A percentile compares a stretch with the other conserved stretches of the same genome.
Conservation (phyloP, 2,329 filamentous ascomycete species). For the Arthrobotrys sphaeroides region DNA sequence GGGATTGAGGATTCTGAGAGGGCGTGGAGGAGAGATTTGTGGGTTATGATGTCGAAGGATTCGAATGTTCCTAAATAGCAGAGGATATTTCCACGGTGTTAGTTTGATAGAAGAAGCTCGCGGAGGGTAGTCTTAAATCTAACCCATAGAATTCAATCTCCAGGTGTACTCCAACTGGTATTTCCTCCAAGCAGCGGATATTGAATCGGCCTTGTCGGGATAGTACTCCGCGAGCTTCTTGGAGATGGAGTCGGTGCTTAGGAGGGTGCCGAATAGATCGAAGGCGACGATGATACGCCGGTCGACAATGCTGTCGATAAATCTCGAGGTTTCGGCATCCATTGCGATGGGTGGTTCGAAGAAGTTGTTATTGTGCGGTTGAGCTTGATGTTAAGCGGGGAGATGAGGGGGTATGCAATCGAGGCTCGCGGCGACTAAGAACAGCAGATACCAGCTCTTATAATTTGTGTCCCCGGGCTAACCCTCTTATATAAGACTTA, state of each 20-base stretch:
- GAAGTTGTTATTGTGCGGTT: background rate
- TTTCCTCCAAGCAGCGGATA: slow-evolving; percentile 72
- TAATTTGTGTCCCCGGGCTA: no score
- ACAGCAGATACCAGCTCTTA: no score
- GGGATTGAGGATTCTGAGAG: slow-evolving; percentile 66
- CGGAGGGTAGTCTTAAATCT: no score
- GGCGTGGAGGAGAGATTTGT: slow-evolving; percentile 71
- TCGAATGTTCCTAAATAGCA: slow-evolving; percentile 67
- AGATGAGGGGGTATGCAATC: background rate
- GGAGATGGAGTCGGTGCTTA: slow-evolving; percentile 76
- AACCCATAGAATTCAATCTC: slow-evolving; percentile 79
- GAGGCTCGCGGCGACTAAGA: no score
- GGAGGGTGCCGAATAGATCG: slow-evolving; percentile 78
- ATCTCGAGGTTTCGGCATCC: slow-evolving; percentile 35
- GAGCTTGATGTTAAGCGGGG: background rate
- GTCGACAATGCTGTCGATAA: slow-evolving; percentile 47
- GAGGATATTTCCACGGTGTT: background rate
- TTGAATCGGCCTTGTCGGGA: slow-evolving; percentile 66
- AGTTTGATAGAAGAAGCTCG: no score
- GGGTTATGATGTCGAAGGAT: slow-evolving; percentile 72
- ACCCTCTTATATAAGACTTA: no score
- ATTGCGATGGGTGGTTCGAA: background rate
- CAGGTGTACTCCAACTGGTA: slow-evolving; percentile 82
- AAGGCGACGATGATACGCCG: slow-evolving; percentile 69
- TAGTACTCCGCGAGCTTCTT: slow-evolving; percentile 67